phyloP scores from a whole-genome alignment of 192 early-diverging fungal genomes.

The Backusella tuberculispora region DNA sequence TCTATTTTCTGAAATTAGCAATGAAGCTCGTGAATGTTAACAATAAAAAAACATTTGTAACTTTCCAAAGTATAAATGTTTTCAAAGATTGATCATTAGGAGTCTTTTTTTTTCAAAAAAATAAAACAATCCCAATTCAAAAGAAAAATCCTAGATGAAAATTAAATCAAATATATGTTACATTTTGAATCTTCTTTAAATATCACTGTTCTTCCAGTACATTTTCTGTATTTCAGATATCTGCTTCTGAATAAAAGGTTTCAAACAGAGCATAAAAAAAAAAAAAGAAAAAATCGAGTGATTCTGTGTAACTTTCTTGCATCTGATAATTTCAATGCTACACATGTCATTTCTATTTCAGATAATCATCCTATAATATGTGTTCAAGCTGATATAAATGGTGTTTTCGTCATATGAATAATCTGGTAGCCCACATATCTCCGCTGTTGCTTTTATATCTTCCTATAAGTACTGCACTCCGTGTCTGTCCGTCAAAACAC shows the following conservation, averaged over 20 bases:
- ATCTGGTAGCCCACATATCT: background rate
- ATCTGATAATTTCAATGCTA: constrained; percentile 9
- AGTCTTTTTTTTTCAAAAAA: background rate
- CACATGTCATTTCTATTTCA: background rate
- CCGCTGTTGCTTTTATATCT: background rate
- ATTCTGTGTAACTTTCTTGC: background rate
- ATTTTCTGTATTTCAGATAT: background rate
- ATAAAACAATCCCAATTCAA: background rate
- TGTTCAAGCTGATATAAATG: background rate
- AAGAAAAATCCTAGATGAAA: background rate
- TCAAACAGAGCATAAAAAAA: constrained; percentile 1
- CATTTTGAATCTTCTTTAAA: background rate
- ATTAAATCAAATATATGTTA: background rate
- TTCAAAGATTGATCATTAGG: background rate
- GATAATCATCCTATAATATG: background rate
- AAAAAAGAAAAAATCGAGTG: background rate
- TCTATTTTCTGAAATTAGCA: background rate
- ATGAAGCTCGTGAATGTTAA: background rate
- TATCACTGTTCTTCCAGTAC: background rate
- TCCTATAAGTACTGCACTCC: background rate
- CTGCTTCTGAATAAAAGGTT: background rate
- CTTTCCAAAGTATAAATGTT: background rate
- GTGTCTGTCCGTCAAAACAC: constrained; percentile 8
- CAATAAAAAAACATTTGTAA: background rate
- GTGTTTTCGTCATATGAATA: background rate